Evolutionary conservation across 2,329 filamentous ascomycete genomes (phyloP).

Genomic region (Volutella citrinella): DNA sequence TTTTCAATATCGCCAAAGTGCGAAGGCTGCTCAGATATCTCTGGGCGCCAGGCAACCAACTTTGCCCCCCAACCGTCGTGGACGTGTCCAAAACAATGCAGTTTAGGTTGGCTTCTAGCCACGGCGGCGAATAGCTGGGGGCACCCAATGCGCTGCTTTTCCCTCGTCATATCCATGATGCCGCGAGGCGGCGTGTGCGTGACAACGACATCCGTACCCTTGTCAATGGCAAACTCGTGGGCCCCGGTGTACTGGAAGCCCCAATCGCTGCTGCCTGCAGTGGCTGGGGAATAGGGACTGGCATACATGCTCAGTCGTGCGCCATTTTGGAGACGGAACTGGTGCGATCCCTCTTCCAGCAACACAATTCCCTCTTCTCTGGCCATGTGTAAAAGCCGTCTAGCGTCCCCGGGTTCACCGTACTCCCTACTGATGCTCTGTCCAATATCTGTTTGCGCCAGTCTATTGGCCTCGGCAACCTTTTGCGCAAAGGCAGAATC

Average conservation of each 20-base stretch:
- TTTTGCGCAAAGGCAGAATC: slow-evolving; percentile 30
- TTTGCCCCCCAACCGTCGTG: slow-evolving; percentile 37
- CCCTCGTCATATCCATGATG: slow-evolving; percentile 37
- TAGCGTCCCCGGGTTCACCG: slow-evolving; percentile 35
- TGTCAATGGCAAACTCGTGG: slow-evolving; percentile 25
- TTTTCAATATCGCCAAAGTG: slow-evolving; percentile 50
- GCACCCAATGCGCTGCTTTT: slow-evolving; percentile 27
- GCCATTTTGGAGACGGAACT: slow-evolving; percentile 38
- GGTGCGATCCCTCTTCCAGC: slow-evolving; percentile 40
- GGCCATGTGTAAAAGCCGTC: slow-evolving; percentile 23
- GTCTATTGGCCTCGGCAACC: slow-evolving; percentile 14
- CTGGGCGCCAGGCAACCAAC: slow-evolving; percentile 43
- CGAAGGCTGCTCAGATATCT: slow-evolving; percentile 28
- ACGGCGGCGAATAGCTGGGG: slow-evolving; percentile 29
- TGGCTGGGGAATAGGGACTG: slow-evolving; percentile 42
- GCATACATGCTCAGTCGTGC: slow-evolving; percentile 40
- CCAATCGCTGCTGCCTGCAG: slow-evolving; percentile 29
- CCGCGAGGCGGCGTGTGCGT: slow-evolving; percentile 37
- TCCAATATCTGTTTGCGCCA: slow-evolving; percentile 5
- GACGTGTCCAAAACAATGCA: slow-evolving; percentile 38
- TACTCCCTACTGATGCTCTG: slow-evolving; percentile 26
- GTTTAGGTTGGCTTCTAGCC: slow-evolving; percentile 23
- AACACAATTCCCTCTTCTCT: slow-evolving; percentile 33
- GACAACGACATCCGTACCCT: slow-evolving; percentile 28
- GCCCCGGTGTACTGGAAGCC: slow-evolving; percentile 41